Conservation (phyloP, 202 grass and related monocot genomes). For the Brachypodium distachyon region DNA sequence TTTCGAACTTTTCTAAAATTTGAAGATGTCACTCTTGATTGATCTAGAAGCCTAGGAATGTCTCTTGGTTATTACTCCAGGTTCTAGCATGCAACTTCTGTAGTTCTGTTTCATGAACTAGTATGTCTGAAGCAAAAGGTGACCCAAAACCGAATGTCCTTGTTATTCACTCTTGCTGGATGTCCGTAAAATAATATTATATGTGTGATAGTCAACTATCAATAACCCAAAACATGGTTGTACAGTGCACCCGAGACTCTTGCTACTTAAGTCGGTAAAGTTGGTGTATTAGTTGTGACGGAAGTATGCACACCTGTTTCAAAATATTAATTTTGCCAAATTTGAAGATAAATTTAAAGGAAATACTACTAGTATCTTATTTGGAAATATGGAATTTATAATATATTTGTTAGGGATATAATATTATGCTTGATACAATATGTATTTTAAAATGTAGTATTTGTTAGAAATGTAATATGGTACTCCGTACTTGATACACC, state of each 20-base stretch:
- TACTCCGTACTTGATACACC: too few species aligned
- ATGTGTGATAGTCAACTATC: background rate
- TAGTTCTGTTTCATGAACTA: background rate
- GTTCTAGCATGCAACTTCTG: conserved; percentile 2
- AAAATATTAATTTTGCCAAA: too few species aligned
- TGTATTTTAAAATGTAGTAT: too few species aligned
- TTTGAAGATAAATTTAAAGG: too few species aligned
- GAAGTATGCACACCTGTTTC: too few species aligned
- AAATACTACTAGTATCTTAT: background rate
- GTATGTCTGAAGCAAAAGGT: background rate
- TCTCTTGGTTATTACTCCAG: background rate
- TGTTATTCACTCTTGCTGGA: background rate
- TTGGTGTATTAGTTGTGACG: background rate
- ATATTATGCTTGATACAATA: too few species aligned
- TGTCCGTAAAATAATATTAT: background rate
- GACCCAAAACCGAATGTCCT: background rate
- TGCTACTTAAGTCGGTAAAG: background rate
- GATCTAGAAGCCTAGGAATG: background rate
- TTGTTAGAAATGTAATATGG: background rate
- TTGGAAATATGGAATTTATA: background rate
- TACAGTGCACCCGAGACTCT: background rate
- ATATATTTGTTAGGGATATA: background rate
- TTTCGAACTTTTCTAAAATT: background rate
- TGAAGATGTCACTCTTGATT: background rate
- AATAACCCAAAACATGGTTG: background rate